Evolutionary conservation across 2,329 filamentous ascomycete species (phyloP), one percentile per base, ranked within the genome.

Genomic region (Alternaria ethzedia): DNA sequence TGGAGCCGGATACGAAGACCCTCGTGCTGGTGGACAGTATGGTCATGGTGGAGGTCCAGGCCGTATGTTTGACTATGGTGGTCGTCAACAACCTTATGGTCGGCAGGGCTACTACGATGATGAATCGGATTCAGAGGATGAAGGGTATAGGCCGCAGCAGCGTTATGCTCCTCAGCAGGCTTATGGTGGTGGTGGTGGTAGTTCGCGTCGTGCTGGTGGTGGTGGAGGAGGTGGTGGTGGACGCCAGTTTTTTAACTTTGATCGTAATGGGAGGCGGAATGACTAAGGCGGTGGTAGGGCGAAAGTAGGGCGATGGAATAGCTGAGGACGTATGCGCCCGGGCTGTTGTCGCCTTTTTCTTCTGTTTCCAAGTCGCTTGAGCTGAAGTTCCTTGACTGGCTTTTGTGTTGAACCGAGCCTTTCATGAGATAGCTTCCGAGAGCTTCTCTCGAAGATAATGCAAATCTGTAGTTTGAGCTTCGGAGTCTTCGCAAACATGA

Each of bases 171-270:
- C 49, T 25, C 49, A 52, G 30, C 28, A 41, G 5, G 4, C 20
- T 15, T 41, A 52, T 2, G 20, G 28, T 23, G 49, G 49, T 9
- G 30, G 49, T n/a, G 49, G 49, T 17, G 30, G 49, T n/a, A 5
- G 49, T 52, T 7, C 49, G 49, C 13, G 49, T 4, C 20, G 30
- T n/a, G 15, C 36, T 17, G 36, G 28, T 1, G 49, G 49, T 13
- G 49, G 13, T 5, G 30, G 28, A 12, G 9, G 28, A 30, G 28
- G 28, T 12, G 30, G 20, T 25, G 13, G 30, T 52, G 49, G 49
- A 51, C 49, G 49, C 9, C 36, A 41, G 49, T 21, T 52, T 6
- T 52, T 52, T 9, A 36, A 52, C 6, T 52, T 36, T 25, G 49
- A 52, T 13, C 49, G 23, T 20, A 43, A 26, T 17, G 52, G 52